Percentiles rank a stretch among this genome's conserved stretches.
Conservation (phyloP, 2,329 filamentous ascomycete genomes). For the Trichoderma gracile region DNA sequence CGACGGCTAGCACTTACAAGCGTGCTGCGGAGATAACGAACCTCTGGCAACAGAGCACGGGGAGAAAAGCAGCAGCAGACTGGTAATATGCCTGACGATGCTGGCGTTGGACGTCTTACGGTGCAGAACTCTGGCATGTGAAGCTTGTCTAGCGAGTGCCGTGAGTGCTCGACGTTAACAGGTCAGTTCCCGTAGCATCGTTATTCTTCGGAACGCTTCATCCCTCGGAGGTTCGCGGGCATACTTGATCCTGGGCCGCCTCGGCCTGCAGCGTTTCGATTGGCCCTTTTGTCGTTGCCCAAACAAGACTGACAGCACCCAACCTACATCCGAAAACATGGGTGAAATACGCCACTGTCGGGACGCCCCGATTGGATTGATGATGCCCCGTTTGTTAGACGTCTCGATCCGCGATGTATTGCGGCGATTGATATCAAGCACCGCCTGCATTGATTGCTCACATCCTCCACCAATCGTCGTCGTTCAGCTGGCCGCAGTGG, state of each 20-base stretch:
- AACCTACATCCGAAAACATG: neutral
- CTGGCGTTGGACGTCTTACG: too few species aligned
- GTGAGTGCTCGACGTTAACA: neutral
- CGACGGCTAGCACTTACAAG: constrained; percentile 22
- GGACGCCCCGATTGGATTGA: constrained; percentile 13
- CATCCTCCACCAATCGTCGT: neutral
- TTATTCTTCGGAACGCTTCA: neutral
- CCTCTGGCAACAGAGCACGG: constrained; percentile 8
- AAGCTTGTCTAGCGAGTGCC: neutral
- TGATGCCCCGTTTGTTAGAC: neutral
- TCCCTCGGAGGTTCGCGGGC: neutral
- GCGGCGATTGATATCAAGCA: neutral
- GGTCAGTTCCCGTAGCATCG: neutral
- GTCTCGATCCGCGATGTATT: neutral
- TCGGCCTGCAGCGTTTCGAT: neutral
- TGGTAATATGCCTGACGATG: neutral
- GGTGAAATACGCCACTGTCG: constrained; percentile 14
- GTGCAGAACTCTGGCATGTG: neutral
- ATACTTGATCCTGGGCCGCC: neutral
- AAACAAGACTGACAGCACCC: neutral
- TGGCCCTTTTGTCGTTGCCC: neutral
- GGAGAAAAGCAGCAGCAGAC: constrained; percentile 2
- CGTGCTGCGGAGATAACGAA: constrained; percentile 18
- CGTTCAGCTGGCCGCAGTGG: neutral
- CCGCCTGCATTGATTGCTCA: constrained; percentile 7